Evolutionary conservation across 129 eudicot species (phyloP).

Genomic region (Chrysanthemum lavandulifolium): DNA sequence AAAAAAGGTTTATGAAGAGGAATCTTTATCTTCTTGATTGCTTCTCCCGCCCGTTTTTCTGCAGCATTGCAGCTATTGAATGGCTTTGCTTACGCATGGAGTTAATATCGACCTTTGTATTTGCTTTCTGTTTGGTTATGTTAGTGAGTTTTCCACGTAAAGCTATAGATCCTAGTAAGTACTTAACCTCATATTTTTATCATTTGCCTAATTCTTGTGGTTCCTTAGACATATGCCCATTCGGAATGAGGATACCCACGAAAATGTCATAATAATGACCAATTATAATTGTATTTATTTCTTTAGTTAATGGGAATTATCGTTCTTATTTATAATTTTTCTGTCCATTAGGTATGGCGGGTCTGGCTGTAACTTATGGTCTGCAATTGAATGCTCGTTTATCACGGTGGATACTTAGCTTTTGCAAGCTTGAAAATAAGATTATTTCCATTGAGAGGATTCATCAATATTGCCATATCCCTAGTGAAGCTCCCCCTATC

Average conservation of each 20-base stretch:
- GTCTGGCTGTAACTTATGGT: slow-evolving; percentile 90
- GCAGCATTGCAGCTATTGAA: slow-evolving; percentile 94
- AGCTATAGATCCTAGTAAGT: slow-evolving; percentile 94
- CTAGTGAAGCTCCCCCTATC: slow-evolving; percentile 86
- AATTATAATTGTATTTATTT: no score
- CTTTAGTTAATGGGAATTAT: no score
- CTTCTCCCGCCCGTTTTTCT: slow-evolving; percentile 94
- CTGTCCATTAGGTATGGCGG: slow-evolving; percentile 69
- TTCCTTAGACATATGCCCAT: background rate
- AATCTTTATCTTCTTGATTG: slow-evolving; percentile 91
- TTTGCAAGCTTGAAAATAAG: slow-evolving; percentile 88
- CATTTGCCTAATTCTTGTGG: background rate
- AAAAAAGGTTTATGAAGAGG: slow-evolving; percentile 94
- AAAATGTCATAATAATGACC: background rate
- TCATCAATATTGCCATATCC: slow-evolving; percentile 78
- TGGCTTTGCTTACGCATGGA: slow-evolving; percentile 99
- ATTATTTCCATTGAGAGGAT: slow-evolving; percentile 93
- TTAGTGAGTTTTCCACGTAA: slow-evolving; percentile 97
- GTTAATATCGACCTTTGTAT: slow-evolving; percentile 86
- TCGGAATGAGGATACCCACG: slow-evolving; percentile 1
- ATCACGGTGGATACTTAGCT: slow-evolving; percentile 75
- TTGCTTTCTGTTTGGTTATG: slow-evolving; percentile 83
- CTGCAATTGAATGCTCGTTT: slow-evolving; percentile 72
- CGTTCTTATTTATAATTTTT: no score
- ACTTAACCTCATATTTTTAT: slow-evolving; percentile 4